A percentile compares a stretch with the other conserved stretches of the same genome.
Evolutionary conservation across 495 filamentous ascomycete genomes (phyloP).

Genomic region (Pyrenopolyporus hunteri): DNA sequence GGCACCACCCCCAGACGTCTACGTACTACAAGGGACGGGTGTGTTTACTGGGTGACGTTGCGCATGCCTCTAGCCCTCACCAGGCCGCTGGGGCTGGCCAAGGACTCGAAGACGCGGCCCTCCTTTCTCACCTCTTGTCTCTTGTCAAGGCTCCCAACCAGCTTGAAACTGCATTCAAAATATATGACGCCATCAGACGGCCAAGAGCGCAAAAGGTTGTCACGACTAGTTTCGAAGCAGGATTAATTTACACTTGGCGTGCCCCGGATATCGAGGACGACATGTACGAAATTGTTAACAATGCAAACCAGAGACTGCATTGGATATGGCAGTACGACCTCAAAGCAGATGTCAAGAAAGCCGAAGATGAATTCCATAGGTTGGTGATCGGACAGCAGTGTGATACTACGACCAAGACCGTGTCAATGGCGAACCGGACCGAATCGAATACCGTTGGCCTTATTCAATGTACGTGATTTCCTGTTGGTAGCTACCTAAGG

Average conservation of each 20-base stretch:
- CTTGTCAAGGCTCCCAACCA: slow-evolving; percentile 17
- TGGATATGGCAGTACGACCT: slow-evolving; percentile 60
- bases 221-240: slow-evolving; percentile 53
- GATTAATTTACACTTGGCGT: slow-evolving; percentile 46
- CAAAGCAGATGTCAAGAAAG: slow-evolving; percentile 36
- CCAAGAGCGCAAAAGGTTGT: slow-evolving; percentile 56
- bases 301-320: slow-evolving; percentile 50
- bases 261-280: slow-evolving; percentile 52
- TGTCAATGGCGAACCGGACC: neutral
- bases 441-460: neutral
- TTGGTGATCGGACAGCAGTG: slow-evolving; percentile 9
- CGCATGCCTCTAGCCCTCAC: slow-evolving; percentile 66
- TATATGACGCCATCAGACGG: slow-evolving; percentile 42
- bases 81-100: slow-evolving; percentile 67
- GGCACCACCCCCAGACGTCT: slow-evolving; percentile 60
- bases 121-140: slow-evolving; percentile 57
- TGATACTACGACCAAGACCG: slow-evolving; percentile 11
- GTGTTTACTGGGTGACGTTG: slow-evolving; percentile 65
- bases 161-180: slow-evolving; percentile 40
- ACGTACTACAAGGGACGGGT: slow-evolving; percentile 58
- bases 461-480: slow-evolving; percentile 15
- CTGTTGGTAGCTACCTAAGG: no score
- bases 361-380: slow-evolving; percentile 31
- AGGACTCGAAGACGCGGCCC: slow-evolving; percentile 65
- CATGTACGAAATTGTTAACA: slow-evolving; percentile 49